Percentiles rank a stretch among this genome's conserved stretches.
These are phyloP conservation scores for Rhodotorula sp. DNA, from an alignment of 1,284 basidiomycete genomes.

Conservation along the genomic window DNA sequence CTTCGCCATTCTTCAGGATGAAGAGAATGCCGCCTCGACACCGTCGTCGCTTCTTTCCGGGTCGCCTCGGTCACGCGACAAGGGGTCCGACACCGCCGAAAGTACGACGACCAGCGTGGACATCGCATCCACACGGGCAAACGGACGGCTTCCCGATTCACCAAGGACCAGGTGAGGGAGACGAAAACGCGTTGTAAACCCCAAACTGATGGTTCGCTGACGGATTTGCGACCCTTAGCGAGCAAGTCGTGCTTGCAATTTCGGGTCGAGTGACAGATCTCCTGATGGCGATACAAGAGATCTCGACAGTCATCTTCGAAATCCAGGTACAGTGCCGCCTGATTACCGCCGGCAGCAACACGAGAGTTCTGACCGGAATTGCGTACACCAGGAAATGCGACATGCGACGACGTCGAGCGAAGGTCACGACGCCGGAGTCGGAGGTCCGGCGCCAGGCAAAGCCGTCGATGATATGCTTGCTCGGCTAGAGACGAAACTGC, in stretches of 20 bases:
- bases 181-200: neutral
- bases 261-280: slow-evolving; percentile 40
- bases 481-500: slow-evolving; percentile 74
- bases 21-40: neutral
- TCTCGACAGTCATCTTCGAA: slow-evolving; percentile 42
- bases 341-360: neutral
- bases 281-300: slow-evolving; percentile 32
- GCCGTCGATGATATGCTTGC: slow-evolving; percentile 77
- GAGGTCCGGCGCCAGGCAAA: slow-evolving; percentile 49
- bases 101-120: neutral
- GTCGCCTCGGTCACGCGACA: neutral
- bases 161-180: too few species aligned
- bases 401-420: slow-evolving; percentile 17
- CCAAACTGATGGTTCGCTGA: neutral
- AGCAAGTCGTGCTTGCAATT: slow-evolving; percentile 32
- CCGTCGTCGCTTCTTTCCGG: neutral
- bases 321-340: slow-evolving; percentile 34
- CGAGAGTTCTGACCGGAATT: neutral
- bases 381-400: slow-evolving; percentile 34
- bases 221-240: slow-evolving; percentile 4
- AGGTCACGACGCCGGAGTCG: neutral
- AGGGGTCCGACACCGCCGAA: too few species aligned
- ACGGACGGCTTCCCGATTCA: too few species aligned
- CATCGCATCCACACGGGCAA: neutral
- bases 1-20: neutral